Base-by-base conservation (phyloP, 2,329 filamentous ascomycete genomes). In the Colletotrichum orbiculare region DNA sequence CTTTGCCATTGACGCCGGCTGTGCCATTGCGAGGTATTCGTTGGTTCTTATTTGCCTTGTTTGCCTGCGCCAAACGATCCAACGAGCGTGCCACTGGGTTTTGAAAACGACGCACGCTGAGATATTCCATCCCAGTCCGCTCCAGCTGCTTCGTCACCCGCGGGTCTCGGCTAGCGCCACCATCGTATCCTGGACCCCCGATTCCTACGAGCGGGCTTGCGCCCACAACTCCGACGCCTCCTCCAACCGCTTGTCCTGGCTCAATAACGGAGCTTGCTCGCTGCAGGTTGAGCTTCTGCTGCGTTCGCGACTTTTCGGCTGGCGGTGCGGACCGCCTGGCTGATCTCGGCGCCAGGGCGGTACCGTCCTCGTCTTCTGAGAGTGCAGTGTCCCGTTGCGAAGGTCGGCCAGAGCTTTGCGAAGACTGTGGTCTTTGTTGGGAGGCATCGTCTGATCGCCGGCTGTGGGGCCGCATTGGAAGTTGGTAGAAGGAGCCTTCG, bases 281-380 rank as follows among this genome's bases (percentile, higher is more conserved):
- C 72, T 93, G 90, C 2, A 93, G 82, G 77, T 92, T 90, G 12
- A 93, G 81, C 71, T 93, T 93, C 74, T 93, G 90, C 76, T 93
- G 90, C 1, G 89, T 92, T 12, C 91, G 84, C 58, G 89, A 91
- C 69, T 86, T 83, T 64, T 87, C 84, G 1, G 83, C 82, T 1
- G 82, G 75, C 1, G 78, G 78, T 15, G 71, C 81, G 68, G 69
- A 77, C 68, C 78, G 76, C 70, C 71, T 77, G 71, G 68, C 80
- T 71, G 73, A 75, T 72, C 79, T 80, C 34, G 82, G 83, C 4
- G 82, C 79, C 12, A 87, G 73, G 41, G 80, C 82, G 61, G 82
- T 84, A 12, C 74, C 76, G 10, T 75, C 76, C 37, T 81, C 79
- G 7, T 78, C 77, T 8, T 72, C 68, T 12, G 59, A 67, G 10